Evolutionary conservation across 1,284 basidiomycete species (phyloP), one percentile per base, ranked within the genome.

Genomic region (Trichosporon asahii): DNA sequence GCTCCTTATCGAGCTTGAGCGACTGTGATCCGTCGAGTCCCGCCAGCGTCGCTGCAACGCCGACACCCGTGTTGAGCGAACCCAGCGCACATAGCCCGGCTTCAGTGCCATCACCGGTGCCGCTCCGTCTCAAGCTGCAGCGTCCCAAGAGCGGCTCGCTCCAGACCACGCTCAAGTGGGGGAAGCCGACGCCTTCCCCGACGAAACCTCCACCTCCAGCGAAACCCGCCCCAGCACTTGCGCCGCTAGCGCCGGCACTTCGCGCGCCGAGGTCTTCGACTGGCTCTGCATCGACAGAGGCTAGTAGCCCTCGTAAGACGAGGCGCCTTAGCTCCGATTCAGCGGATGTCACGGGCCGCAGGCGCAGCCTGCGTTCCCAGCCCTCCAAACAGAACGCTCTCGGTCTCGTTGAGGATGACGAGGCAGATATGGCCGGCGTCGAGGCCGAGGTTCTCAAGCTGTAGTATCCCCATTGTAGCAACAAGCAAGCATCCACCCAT

Each of bases 1-100:
- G 37, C 57, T 44, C 57, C 27, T 31, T 49, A 23, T 64, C 67
- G 11, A 68, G 67, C 14, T 15, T 68, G 12, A 68, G 67, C 44
- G 67, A 68, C 23, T 49, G 31, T 12, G 61, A 64, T n/a, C 44
- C 66, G 18, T 31, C 27, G 2, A 61, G 57, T 11, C 57, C 57
- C 6, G 57, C 15, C 57, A 61, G 57, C 27, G 15, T 15, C 14
- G 31, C 15, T n/a, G 53, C 12, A 15, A 66, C 49, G 12, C 27
- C 11, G 21, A 23, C 53, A 37, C 29, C 44, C 15, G 46, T 4
- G 14, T 55, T 9, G 53, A 60, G 14, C 15, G 40, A 44, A n/a
- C 55, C 21, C 25, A 66, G 55, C 35, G 57, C n/a, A 33, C 35
- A 3, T 33, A 55, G 55, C 18, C 35, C 53, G 61, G 29, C 23